Conservation (phyloP, 1,284 basidiomycete species). For the Sporisorium exsertum region DNA sequence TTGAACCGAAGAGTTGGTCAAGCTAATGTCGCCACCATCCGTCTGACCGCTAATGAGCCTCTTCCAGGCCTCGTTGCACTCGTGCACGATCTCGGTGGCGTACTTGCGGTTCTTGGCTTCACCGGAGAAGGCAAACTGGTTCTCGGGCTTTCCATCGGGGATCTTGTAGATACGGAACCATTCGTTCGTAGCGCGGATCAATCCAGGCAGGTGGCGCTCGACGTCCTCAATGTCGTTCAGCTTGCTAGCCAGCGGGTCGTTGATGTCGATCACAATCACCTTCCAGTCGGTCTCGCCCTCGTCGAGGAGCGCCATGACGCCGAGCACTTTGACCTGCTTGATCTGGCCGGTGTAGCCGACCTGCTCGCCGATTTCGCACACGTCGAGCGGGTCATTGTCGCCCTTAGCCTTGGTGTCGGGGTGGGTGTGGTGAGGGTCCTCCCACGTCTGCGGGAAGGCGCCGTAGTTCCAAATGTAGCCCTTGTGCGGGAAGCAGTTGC, state of each 20-base stretch:
- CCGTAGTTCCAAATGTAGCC: constrained; percentile 76
- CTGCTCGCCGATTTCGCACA: constrained; percentile 99
- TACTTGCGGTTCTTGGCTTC: constrained; percentile 99
- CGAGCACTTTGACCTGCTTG: constrained; percentile 99
- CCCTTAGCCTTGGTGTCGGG: constrained; percentile 99
- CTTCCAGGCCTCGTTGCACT: constrained; percentile 99
- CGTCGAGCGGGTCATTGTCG: constrained; percentile 99
- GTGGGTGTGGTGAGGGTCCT: constrained; percentile 88
- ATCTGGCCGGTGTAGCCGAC: constrained; percentile 97
- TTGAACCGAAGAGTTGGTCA: constrained; percentile 76
- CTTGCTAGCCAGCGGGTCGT: constrained; percentile 93
- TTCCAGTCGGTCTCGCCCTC: constrained; percentile 69
- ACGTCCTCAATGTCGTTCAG: constrained; percentile 99
- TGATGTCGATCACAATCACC: constrained; percentile 85
- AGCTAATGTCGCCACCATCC: constrained; percentile 65
- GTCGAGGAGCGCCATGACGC: constrained; percentile 91
- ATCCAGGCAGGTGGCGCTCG: constrained; percentile 95
- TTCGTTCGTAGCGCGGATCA: constrained; percentile 86
- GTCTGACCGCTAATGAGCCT: constrained; percentile 85
- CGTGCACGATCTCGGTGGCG: constrained; percentile 97
- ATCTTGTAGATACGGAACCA: constrained; percentile 88
- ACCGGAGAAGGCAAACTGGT: constrained; percentile 98
- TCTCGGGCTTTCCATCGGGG: constrained; percentile 97
- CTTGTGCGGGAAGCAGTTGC: constrained; percentile 99
- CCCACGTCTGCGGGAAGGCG: constrained; percentile 98